Evolutionary conservation across 2,329 filamentous ascomycete species (phyloP).

Genomic region (Calonectria henricotiae): DNA sequence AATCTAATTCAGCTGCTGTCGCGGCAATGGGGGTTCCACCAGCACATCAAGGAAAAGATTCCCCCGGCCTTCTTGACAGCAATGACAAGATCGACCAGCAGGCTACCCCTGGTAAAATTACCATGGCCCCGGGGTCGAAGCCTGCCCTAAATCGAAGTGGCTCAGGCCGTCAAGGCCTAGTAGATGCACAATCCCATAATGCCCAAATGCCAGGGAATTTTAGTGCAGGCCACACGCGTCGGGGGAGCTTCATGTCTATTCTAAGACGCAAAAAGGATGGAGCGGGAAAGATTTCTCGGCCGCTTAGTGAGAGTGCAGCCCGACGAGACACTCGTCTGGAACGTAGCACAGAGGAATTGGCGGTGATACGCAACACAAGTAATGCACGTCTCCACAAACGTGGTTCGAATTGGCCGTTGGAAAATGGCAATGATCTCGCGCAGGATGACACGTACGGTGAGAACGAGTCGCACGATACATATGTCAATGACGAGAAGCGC

Average conservation of each 20-base stretch:
- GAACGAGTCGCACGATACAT: conserved; percentile 49
- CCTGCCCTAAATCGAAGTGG: conserved; percentile 60
- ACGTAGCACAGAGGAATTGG: conserved; percentile 70
- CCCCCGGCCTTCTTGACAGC: conserved; percentile 75
- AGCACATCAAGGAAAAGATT: conserved; percentile 67
- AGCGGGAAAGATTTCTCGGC: conserved; percentile 70
- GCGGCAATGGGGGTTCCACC: conserved; percentile 56
- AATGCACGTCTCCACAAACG: conserved; percentile 51
- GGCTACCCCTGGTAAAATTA: conserved; percentile 21
- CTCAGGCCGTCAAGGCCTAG: conserved; percentile 61
- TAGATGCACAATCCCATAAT: conserved; percentile 44
- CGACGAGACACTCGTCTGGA: conserved; percentile 76
- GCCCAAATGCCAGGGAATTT: conserved; percentile 39
- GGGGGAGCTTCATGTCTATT: conserved; percentile 71
- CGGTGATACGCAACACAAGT: conserved; percentile 61
- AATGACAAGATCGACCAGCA: conserved; percentile 64
- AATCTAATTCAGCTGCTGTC: conserved; percentile 57
- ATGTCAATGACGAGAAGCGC: conserved; percentile 52
- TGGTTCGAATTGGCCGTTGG: conserved; percentile 57
- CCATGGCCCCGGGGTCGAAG: conserved; percentile 32
- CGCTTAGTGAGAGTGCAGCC: conserved; percentile 71
- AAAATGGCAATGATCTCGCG: conserved; percentile 55
- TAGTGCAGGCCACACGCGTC: conserved; percentile 57
- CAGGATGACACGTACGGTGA: conserved; percentile 51
- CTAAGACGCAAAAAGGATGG: conserved; percentile 75